phyloP scores from a whole-genome alignment of 2,329 filamentous ascomycete genomes.

The Aciculosporium take region DNA sequence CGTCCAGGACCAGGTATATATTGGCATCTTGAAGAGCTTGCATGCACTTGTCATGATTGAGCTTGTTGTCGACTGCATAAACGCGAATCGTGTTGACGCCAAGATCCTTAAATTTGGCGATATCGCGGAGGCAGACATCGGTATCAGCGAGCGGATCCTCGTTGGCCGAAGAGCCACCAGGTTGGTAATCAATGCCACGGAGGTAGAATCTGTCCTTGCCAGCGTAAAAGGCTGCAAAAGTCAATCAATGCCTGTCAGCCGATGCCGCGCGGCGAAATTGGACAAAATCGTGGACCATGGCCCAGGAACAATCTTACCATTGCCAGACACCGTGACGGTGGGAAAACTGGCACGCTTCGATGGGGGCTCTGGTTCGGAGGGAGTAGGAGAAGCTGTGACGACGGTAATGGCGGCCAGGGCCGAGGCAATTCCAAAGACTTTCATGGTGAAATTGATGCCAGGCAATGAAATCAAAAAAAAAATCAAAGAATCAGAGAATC shows the following conservation, averaged over 20 bases:
- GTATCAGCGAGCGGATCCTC: constrained; percentile 65
- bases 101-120: constrained; percentile 67
- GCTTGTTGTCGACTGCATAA: constrained; percentile 81
- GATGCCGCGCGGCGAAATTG: not conserved
- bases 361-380: constrained; percentile 31
- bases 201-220: constrained; percentile 42
- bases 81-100: constrained; percentile 86
- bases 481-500: no score
- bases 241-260: constrained; percentile 2
- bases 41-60: constrained; percentile 78
- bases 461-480: constrained; percentile 7
- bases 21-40: constrained; percentile 61
- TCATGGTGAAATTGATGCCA: constrained; percentile 28
- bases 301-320: constrained; percentile 27
- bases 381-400: constrained; percentile 35
- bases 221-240: constrained; percentile 37
- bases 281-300: not conserved
- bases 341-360: constrained; percentile 36
- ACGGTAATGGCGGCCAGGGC: constrained; percentile 31
- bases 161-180: constrained; percentile 40
- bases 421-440: constrained; percentile 30
- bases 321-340: constrained; percentile 39
- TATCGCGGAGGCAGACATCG: constrained; percentile 60
- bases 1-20: constrained; percentile 84
- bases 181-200: constrained; percentile 48